Evolutionary conservation across 768 basidiomycete genomes (phyloP).

Genomic region (Suillus placidus): DNA sequence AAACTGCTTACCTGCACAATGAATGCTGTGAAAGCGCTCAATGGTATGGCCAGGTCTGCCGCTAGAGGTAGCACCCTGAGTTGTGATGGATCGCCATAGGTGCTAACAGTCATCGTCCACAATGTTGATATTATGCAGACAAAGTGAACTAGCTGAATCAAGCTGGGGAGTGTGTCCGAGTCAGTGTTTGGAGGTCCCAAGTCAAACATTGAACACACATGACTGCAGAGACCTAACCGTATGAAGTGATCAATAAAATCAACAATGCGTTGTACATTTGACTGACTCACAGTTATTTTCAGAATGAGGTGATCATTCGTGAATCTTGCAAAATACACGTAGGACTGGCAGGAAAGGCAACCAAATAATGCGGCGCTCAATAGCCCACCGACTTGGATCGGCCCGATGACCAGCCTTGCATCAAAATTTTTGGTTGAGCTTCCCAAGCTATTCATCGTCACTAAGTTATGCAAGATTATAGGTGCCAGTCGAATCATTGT

Average conservation of each 20-base stretch:
- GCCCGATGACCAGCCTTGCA: constrained; percentile 9
- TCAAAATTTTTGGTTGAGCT: neutral
- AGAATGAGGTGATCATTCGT: constrained; percentile 3
- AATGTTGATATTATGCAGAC: neutral
- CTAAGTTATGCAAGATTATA: too few relatives aligned
- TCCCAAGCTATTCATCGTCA: neutral
- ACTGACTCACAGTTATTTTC: constrained; percentile 3
- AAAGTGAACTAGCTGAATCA: constrained; percentile 1
- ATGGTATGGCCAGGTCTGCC: neutral
- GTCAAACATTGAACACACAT: neutral
- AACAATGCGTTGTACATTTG: too few relatives aligned
- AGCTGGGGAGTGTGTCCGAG: neutral
- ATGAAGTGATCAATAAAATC: neutral
- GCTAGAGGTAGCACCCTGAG: constrained; percentile 1
- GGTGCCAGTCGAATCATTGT: too few relatives aligned
- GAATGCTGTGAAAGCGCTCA: neutral
- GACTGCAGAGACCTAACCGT: constrained; percentile 4
- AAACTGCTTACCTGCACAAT: constrained; percentile 3
- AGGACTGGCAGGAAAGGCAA: constrained; percentile 13
- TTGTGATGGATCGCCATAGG: neutral
- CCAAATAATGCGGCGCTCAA: constrained; percentile 17
- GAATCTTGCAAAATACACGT: constrained; percentile 17
- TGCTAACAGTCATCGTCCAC: constrained; percentile 4
- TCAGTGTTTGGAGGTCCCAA: neutral
- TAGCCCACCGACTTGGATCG: constrained; percentile 16